A percentile compares a stretch with the other conserved stretches of the same genome.
These are phyloP conservation scores for Erigeron canadensis DNA, from an alignment of 129 eudicot species.

Conservation along the genomic window DNA sequence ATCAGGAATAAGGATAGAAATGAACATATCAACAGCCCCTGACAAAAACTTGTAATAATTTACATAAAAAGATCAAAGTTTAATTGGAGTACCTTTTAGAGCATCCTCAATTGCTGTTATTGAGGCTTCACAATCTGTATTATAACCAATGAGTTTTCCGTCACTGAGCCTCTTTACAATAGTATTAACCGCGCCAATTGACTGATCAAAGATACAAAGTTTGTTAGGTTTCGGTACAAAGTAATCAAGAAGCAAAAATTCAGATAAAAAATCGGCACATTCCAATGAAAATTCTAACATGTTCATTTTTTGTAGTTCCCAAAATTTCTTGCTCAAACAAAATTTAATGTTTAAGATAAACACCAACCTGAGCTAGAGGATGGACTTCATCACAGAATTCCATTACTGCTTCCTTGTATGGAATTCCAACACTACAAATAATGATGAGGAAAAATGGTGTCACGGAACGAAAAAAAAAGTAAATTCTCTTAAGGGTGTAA, in stretches of 20 bases:
- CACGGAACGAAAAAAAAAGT: constrained; percentile 1
- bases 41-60: neutral
- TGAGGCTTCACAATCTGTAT: constrained; percentile 87
- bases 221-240: neutral
- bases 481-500: neutral
- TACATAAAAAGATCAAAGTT: constrained; percentile 2
- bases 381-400: constrained; percentile 71
- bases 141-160: constrained; percentile 78
- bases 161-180: constrained; percentile 59
- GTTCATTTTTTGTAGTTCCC: too few relatives aligned
- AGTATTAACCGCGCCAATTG: constrained; percentile 86
- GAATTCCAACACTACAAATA: constrained; percentile 67
- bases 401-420: constrained; percentile 84
- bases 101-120: constrained; percentile 85
- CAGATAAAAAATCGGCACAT: neutral
- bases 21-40: neutral
- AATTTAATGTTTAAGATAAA: constrained; percentile 14
- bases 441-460: constrained; percentile 22
- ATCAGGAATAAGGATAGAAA: neutral
- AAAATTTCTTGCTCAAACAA: neutral
- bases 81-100: constrained; percentile 47
- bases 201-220: constrained; percentile 40
- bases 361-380: constrained; percentile 79
- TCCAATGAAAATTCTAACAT: neutral
- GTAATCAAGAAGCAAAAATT: constrained; percentile 12